Base-by-base conservation (phyloP, 2,329 filamentous ascomycete genomes). In the Penicillium brevicompactum region DNA sequence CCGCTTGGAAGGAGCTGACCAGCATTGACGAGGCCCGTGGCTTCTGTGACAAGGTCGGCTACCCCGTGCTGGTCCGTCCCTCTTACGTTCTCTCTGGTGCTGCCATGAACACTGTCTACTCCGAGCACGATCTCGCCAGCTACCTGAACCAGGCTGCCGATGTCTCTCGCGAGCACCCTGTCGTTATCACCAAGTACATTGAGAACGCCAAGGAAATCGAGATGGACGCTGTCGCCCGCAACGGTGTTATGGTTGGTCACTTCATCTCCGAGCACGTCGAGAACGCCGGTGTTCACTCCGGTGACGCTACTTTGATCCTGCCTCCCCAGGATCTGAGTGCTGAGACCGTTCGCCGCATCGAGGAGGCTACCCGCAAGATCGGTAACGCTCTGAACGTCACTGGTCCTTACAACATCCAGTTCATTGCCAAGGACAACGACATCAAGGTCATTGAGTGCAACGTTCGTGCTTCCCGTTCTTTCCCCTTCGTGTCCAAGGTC, bases 401-500 rank as follows among this genome's bases (percentile, higher is more conserved):
- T 40, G 94, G 94, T 47, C 94, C 94, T 21, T 97, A 89, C 84
- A 99, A 99, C 78, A 99, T 99, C 61, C 94, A 99, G 74, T 97
- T 99, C 80, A 99, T 99, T 68, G 94, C 94, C 68, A 97, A 97
- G 80, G 92, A 97, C 74, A 97, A 97, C 73, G 93, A 97, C 64
- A 97, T 99, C 82, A 97, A 97, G 82, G 94, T 99, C 63, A 99
- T 99, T 62, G 94, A 99, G 79, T 97, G 94, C 78, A 99, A 99
- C 69, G 94, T 97, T 57, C 88, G 94, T 60, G 94, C 94, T 14
- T 97, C 94, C 44, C 86, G 94, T 62, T 97, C 93, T 0, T 97
- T 97, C 83, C 94, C 94, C 58, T 99, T 99, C 71, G 92, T 97
- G 14, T 97, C 92, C 62, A 99, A 99, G 82, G 91, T 96, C 64